These are phyloP conservation scores for Scleroderma bovista DNA, from an alignment of 768 basidiomycete species.

Conservation along the genomic window DNA sequence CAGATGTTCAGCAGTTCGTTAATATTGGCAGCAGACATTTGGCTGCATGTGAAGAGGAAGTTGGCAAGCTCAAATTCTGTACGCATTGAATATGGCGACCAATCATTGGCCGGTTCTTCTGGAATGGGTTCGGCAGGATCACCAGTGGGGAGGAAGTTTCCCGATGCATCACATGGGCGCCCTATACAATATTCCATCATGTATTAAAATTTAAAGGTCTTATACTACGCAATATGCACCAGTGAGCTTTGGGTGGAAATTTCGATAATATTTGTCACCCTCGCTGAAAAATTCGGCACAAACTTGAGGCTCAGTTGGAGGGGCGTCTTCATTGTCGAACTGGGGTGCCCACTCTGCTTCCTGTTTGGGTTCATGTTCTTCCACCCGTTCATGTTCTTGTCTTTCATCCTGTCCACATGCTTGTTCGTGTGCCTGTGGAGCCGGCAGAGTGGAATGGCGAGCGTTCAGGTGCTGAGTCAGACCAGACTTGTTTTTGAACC, in stretches of 20 bases:
- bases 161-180: not conserved
- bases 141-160: constrained; percentile 6
- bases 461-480: not conserved
- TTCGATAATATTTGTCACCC: not conserved
- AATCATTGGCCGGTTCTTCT: not conserved
- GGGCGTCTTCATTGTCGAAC: not conserved
- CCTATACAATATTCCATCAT: not conserved
- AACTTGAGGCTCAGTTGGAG: not conserved
- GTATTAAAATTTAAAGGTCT: no score
- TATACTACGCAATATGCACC: not conserved
- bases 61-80: constrained; percentile 1
- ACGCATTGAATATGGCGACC: not conserved
- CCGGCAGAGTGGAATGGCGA: not conserved
- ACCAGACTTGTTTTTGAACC: constrained; percentile 1
- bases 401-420: not conserved
- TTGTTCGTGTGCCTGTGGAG: not conserved
- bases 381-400: no score
- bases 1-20: constrained; percentile 21
- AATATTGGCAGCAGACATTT: constrained; percentile 21
- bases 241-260: constrained; percentile 3
- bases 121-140: not conserved
- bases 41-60: constrained; percentile 8
- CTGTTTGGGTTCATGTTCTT: no score
- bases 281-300: not conserved
- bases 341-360: no score